Evolutionary conservation across 2,329 filamentous ascomycete genomes (phyloP).

Genomic region (Mycosphaerelloides madeirae): DNA sequence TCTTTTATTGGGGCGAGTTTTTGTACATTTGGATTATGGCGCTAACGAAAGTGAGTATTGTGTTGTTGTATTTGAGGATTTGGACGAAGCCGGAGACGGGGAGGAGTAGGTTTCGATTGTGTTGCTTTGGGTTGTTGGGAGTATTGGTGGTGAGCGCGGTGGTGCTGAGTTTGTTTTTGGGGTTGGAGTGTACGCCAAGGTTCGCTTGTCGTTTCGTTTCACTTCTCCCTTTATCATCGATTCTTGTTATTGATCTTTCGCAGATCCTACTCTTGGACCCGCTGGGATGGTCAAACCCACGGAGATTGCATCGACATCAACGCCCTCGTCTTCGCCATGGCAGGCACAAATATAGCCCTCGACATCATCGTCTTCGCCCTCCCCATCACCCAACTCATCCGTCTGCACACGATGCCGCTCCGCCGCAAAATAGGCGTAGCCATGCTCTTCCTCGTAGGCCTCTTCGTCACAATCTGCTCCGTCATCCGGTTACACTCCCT

Average conservation of each 20-base stretch:
- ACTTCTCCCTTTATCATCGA: too few relatives aligned
- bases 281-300: conserved; percentile 10
- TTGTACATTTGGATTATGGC: conserved; percentile 13
- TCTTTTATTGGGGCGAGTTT: conserved; percentile 16
- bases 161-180: conserved; percentile 7
- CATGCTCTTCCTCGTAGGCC: conserved; percentile 11
- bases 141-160: conserved; percentile 3
- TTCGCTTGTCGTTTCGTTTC: too few relatives aligned
- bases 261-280: conserved; percentile 12
- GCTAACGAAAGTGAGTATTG: conserved; percentile 12
- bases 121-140: conserved; percentile 10
- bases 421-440: conserved; percentile 7
- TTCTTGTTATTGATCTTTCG: too few relatives aligned
- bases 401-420: conserved; percentile 3
- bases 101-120: conserved; percentile 9
- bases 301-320: conserved; percentile 9
- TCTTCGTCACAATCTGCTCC: conserved; percentile 20
- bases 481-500: conserved; percentile 12
- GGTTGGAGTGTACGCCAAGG: conserved; percentile 14
- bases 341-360: conserved; percentile 9
- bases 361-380: conserved; percentile 12
- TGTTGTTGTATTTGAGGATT: conserved; percentile 18
- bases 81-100: conserved; percentile 10
- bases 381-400: conserved; percentile 9
- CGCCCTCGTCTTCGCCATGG: conserved; percentile 6